Percentiles rank a stretch among this genome's conserved stretches.
These are phyloP conservation scores for Penicillium canescens DNA, from an alignment of 495 filamentous ascomycete genomes.

Conservation along the genomic window DNA sequence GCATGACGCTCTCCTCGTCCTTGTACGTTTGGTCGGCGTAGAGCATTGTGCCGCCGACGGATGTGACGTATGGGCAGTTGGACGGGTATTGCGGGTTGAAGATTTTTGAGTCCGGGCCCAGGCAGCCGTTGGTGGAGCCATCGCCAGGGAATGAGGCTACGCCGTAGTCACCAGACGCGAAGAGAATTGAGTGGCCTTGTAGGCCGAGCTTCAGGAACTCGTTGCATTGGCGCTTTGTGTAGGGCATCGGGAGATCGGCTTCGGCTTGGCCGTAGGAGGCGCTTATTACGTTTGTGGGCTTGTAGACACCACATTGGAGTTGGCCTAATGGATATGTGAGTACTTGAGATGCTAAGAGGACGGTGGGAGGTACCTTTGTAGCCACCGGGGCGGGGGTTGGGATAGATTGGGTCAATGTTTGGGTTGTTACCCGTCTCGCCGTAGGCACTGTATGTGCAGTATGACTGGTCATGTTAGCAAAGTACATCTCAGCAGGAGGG, in stretches of 20 bases:
- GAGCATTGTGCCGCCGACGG: constrained; percentile 52
- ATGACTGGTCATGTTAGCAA: constrained; percentile 18
- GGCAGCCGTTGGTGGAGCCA: constrained; percentile 30
- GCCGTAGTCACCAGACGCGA: constrained; percentile 61
- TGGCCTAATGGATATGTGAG: constrained; percentile 14
- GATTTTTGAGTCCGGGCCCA: constrained; percentile 41
- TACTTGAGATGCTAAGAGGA: no score
- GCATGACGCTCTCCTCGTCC: constrained; percentile 43
- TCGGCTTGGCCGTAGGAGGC: constrained; percentile 60
- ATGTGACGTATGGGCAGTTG: constrained; percentile 54
- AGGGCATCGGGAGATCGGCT: constrained; percentile 47
- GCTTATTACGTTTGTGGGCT: constrained; percentile 63
- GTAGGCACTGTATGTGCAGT: constrained; percentile 36
- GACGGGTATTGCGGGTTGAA: constrained; percentile 53
- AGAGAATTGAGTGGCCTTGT: constrained; percentile 60
- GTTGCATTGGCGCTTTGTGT: constrained; percentile 56
- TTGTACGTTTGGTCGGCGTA: constrained; percentile 38
- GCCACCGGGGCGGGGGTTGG: constrained; percentile 49
- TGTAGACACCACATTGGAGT: constrained; percentile 61
- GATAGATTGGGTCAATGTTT: constrained; percentile 52
- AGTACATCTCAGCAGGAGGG: not conserved
- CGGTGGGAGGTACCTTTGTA: constrained; percentile 45
- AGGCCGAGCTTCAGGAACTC: constrained; percentile 68
- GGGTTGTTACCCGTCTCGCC: constrained; percentile 48
- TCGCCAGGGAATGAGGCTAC: constrained; percentile 48